Evolutionary conservation across 225 moss, liverwort and hornwort species (phyloP), one percentile per base, ranked within the genome.

Genomic region (Lunularia cruciata): DNA sequence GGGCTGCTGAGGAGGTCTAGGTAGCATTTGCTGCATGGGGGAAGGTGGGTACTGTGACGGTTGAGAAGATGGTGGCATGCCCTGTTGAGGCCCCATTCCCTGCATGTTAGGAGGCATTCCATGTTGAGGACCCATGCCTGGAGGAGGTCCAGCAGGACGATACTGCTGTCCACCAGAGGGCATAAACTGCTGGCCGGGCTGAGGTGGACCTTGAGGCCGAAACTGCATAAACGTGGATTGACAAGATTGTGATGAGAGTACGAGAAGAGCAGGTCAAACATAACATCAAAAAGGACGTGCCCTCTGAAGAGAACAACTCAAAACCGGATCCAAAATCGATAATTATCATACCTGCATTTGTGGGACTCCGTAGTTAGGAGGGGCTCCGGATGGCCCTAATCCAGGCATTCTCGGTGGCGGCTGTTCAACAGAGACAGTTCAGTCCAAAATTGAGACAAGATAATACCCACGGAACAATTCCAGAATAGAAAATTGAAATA

Each of bases 341-440:
- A n/a, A n/a, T n/a, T 55, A 39, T 65, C 27, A 11, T 75, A 95
- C 95, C 92, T 89, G 92, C 84, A 95, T 88, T 88, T 80, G 92
- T 48, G 90, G 88, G 18, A 88, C 92, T 73, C 88, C 84, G 62
- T 85, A 95, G 68, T 81, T 92, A 67, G 92, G 88, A 26, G 91
- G 83, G 37, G 86, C 83, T 62, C 95, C 95, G 47, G 92, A 82
- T 39, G 83, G 95, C 58, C 86, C 88, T 85, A 92, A 75, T 61
- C 92, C 92, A 83, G 90, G 88, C 95, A 95, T 95, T 72, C 92
- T 84, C 47, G 72, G 72, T 67, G 90, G 85, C 54, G 88, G 92
- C 95, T 95, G 85, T 57, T 23, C 53, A 69, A 55, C 33, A 35
- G n/a, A n/a, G n/a, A n/a, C n/a, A n/a, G n/a, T n/a, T n/a, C n/a